Percentiles rank a stretch among this genome's conserved stretches.
These are phyloP conservation scores for Friedmanniomyces endolithicus DNA, from an alignment of 495 filamentous ascomycete species.

Conservation along the genomic window DNA sequence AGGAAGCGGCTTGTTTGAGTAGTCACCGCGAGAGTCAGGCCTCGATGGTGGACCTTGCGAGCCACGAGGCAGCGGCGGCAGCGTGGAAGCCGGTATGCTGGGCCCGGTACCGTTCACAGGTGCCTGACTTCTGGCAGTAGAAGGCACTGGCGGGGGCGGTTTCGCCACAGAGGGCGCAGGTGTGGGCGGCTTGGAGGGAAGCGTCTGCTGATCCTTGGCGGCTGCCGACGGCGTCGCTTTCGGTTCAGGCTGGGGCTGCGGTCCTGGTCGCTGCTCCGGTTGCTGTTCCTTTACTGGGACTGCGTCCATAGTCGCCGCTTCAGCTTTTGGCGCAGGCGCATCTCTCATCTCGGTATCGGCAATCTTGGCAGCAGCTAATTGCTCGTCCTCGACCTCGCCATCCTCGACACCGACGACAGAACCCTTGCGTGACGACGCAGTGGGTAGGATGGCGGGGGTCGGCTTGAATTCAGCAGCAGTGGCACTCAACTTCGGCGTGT, in stretches of 20 bases:
- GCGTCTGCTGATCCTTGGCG: not conserved
- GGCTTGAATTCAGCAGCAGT: conserved; percentile 26
- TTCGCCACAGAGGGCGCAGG: conserved; percentile 4
- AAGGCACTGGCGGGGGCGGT: conserved; percentile 9
- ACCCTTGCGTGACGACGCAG: conserved; percentile 8
- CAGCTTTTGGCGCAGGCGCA: not conserved
- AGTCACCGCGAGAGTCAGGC: conserved; percentile 17
- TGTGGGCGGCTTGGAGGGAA: not conserved
- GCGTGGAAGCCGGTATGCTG: not conserved
- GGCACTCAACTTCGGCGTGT: conserved; percentile 22
- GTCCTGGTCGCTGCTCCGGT: not conserved
- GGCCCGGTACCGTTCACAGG: not conserved
- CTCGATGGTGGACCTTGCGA: conserved; percentile 9
- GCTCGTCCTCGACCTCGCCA: conserved; percentile 29
- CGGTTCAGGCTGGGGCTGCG: not conserved
- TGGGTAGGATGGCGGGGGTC: conserved; percentile 6
- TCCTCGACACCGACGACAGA: conserved; percentile 23
- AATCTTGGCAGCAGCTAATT: not conserved
- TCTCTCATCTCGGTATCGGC: conserved; percentile 12
- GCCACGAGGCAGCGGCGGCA: conserved; percentile 1
- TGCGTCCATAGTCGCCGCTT: not conserved
- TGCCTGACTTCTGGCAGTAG: conserved; percentile 8
- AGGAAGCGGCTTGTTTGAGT: conserved; percentile 11
- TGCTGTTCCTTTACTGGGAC: not conserved
- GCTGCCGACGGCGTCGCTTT: not conserved